Evolutionary conservation across 345 rosid species (phyloP).

Genomic region (Balakata baccata): DNA sequence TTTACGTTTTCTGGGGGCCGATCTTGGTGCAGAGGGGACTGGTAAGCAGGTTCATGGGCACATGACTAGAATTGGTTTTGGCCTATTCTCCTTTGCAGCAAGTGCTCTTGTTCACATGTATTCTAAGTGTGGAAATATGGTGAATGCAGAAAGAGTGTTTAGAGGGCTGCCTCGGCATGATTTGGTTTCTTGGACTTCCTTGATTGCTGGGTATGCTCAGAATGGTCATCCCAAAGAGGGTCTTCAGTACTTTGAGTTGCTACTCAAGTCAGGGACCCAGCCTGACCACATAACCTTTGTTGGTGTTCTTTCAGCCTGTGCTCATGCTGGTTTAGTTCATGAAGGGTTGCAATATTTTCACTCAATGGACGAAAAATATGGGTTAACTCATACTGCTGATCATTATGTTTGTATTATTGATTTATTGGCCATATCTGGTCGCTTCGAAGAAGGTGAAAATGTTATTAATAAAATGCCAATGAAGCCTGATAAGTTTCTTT

Average conservation of each 20-base stretch:
- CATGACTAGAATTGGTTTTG: slow-evolving; percentile 61
- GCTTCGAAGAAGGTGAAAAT: slow-evolving; percentile 49
- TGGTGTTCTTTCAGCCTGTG: slow-evolving; percentile 80
- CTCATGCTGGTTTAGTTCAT: slow-evolving; percentile 79
- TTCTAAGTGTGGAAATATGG: slow-evolving; percentile 72
- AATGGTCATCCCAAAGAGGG: slow-evolving; percentile 68
- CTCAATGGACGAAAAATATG: slow-evolving; percentile 56
- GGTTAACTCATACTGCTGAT: slow-evolving; percentile 63
- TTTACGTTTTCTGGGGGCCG: slow-evolving; percentile 77
- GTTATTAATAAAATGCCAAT: slow-evolving; percentile 62
- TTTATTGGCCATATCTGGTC: slow-evolving; percentile 69
- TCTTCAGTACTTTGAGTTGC: slow-evolving; percentile 55
- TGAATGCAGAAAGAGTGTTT: slow-evolving; percentile 59
- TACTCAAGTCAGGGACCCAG: slow-evolving; percentile 57
- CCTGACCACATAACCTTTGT: slow-evolving; percentile 82
- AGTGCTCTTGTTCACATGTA: slow-evolving; percentile 88
- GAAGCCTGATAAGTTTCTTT: slow-evolving; percentile 73
- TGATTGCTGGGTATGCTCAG: slow-evolving; percentile 77
- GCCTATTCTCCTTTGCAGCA: slow-evolving; percentile 62
- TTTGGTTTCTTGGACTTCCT: slow-evolving; percentile 79
- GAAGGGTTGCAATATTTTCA: slow-evolving; percentile 64
- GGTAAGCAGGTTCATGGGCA: slow-evolving; percentile 85
- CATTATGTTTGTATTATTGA: slow-evolving; percentile 83
- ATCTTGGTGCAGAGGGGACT: slow-evolving; percentile 51
- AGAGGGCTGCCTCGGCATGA: slow-evolving; percentile 48